A percentile compares a stretch with the other conserved stretches of the same genome.
phyloP scores from a whole-genome alignment of 2,329 filamentous ascomycete genomes.

The Pyrenochaeta sp. region DNA sequence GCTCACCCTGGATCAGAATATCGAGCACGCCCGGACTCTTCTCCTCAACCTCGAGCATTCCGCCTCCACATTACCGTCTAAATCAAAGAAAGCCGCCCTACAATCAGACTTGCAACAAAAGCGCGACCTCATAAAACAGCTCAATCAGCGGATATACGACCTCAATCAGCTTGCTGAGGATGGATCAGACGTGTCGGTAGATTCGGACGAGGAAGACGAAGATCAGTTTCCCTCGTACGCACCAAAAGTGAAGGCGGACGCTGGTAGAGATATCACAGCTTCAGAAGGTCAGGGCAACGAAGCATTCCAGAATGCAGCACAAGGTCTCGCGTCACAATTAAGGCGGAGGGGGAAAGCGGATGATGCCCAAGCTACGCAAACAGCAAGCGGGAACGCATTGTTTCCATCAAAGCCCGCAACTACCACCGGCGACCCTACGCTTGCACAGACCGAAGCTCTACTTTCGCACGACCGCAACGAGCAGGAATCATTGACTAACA shows the following conservation, averaged over 20 bases:
- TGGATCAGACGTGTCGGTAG: constrained; percentile 41
- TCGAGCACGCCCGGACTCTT: constrained; percentile 73
- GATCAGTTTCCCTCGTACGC: constrained; percentile 52
- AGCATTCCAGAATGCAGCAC: constrained; percentile 43
- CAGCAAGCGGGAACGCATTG: constrained; percentile 47
- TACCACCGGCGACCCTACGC: constrained; percentile 34
- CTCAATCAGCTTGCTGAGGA: constrained; percentile 66
- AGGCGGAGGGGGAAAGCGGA: constrained; percentile 37
- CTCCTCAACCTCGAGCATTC: constrained; percentile 76
- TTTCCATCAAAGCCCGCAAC: constrained; percentile 47
- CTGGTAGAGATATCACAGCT: constrained; percentile 41
- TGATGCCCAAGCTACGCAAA: constrained; percentile 28
- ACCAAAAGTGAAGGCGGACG: constrained; percentile 45
- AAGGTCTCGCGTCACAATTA: constrained; percentile 43
- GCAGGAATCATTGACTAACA: constrained; percentile 82
- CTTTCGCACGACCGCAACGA: constrained; percentile 79
- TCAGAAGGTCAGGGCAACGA: constrained; percentile 38
- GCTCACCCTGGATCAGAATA: constrained; percentile 61
- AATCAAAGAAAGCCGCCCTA: constrained; percentile 63
- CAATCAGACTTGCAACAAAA: constrained; percentile 71
- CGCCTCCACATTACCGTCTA: constrained; percentile 55
- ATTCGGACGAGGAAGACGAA: constrained; percentile 53
- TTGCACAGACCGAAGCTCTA: constrained; percentile 65
- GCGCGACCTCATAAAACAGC: constrained; percentile 69
- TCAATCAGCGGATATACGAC: constrained; percentile 72